These are phyloP conservation scores for Odonthalia washingtoniensis DNA, from an alignment of 31 red algal genomes.

Conservation along the genomic window DNA sequence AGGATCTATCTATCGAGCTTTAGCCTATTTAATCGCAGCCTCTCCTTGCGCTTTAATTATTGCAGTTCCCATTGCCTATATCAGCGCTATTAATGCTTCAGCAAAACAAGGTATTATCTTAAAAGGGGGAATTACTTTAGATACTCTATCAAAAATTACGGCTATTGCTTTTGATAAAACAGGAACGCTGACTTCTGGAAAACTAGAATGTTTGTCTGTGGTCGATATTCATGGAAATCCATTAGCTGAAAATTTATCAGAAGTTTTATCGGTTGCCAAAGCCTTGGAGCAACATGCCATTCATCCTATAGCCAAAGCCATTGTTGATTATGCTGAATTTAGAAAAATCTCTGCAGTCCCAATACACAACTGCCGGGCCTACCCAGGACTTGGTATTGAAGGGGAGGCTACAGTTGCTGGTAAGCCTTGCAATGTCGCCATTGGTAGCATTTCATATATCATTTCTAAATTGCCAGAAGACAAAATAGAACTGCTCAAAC, in stretches of 20 bases:
- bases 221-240: constrained; percentile 25
- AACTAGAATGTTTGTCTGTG: constrained; percentile 47
- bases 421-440: constrained; percentile 28
- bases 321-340: constrained; percentile 52
- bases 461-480: constrained; percentile 53
- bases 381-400: constrained; percentile 79
- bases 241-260: constrained; percentile 38
- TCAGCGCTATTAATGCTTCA: constrained; percentile 66
- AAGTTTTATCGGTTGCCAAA: constrained; percentile 66
- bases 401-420: constrained; percentile 45
- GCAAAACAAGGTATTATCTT: constrained; percentile 81
- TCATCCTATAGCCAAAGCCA: constrained; percentile 83
- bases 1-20: constrained; percentile 67
- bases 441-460: constrained; percentile 31
- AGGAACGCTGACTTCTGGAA: constrained; percentile 89
- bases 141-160: constrained; percentile 51
- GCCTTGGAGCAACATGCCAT: constrained; percentile 76
- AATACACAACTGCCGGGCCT: constrained; percentile 46
- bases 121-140: constrained; percentile 82
- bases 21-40: constrained; percentile 77
- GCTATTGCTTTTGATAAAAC: constrained; percentile 94
- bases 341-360: constrained; percentile 34
- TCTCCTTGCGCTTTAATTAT: constrained; percentile 88
- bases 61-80: constrained; percentile 86
- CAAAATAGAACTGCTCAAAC: constrained; percentile 70